phyloP scores from a whole-genome alignment of 306 rosid species.

The Ziziphus jujuba region DNA sequence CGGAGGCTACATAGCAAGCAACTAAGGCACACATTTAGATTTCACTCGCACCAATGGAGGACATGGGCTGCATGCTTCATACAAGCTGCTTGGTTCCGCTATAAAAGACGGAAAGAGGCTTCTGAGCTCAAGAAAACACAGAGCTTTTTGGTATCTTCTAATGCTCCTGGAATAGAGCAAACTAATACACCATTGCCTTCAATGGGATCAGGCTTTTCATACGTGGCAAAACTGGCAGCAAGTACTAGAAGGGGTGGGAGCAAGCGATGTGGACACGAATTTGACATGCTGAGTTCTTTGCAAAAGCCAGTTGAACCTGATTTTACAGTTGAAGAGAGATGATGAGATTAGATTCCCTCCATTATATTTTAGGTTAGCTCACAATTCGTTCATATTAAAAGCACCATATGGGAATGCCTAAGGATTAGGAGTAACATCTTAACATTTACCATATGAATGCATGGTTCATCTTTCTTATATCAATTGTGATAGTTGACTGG shows the following conservation, averaged over 20 bases:
- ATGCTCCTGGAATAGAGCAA: background rate
- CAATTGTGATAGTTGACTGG: no score
- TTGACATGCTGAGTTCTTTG: constrained; percentile 40
- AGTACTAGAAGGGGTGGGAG: constrained; percentile 44
- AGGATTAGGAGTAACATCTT: no score
- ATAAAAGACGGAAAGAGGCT: constrained; percentile 46
- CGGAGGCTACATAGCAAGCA: constrained; percentile 55
- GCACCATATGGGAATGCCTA: no score
- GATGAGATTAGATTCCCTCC: background rate
- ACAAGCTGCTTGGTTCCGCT: constrained; percentile 66
- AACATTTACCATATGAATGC: no score
- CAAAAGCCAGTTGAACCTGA: constrained; percentile 61
- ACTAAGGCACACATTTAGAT: constrained; percentile 46
- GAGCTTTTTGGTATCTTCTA: no score
- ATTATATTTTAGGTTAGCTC: no score
- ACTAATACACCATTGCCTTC: background rate
- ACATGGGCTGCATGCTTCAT: constrained; percentile 66
- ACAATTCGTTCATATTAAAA: no score
- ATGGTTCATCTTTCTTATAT: no score
- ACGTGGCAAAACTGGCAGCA: constrained; percentile 31
- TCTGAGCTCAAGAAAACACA: constrained; percentile 5
- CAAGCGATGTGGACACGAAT: constrained; percentile 36
- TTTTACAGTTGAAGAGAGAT: constrained; percentile 31
- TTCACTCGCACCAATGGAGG: constrained; percentile 52
- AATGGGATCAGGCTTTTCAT: constrained; percentile 10